Conservation (phyloP, 2,329 filamentous ascomycete genomes). For the Diaporthe sp. region DNA sequence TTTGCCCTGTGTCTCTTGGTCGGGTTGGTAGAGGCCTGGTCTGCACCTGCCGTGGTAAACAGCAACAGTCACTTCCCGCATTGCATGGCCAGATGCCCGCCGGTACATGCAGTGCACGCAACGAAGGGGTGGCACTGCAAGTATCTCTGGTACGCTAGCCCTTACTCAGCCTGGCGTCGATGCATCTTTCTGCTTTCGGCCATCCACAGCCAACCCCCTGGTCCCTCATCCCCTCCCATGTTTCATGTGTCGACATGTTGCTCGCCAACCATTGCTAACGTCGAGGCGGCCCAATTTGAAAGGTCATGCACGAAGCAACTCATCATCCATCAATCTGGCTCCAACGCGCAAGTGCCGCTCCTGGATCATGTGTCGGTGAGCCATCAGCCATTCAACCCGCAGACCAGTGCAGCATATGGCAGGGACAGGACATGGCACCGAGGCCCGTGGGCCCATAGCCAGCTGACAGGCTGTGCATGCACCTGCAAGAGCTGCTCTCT, state of each 20-base stretch:
- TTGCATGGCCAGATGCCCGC: not conserved
- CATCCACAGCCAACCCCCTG: not conserved
- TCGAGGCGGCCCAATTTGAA: constrained; percentile 9
- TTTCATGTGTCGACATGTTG: constrained; percentile 28
- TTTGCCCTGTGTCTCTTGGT: constrained; percentile 13
- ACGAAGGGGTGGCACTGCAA: not conserved
- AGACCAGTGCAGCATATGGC: not conserved
- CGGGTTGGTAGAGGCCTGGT: constrained; percentile 10
- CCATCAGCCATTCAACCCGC: not conserved
- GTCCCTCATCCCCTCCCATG: constrained; percentile 1
- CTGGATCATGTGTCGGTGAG: constrained; percentile 18
- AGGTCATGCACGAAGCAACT: constrained; percentile 18
- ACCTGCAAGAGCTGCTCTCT: constrained; percentile 11
- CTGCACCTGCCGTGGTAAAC: not conserved
- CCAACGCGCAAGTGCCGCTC: constrained; percentile 16
- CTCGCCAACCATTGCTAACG: constrained; percentile 26
- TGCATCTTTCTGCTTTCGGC: constrained; percentile 23
- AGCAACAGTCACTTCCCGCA: not conserved
- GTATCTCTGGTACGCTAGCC: not conserved
- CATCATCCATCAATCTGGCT: constrained; percentile 1
- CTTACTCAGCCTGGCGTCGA: not conserved
- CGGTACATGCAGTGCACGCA: not conserved
- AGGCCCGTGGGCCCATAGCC: not conserved
- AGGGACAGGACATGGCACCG: not conserved
- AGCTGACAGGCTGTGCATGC: constrained; percentile 19